Evolutionary conservation across 169 alveolate genomes (phyloP), one percentile per base, ranked within the genome.

Genomic region (Plasmodium gallinaceum): DNA sequence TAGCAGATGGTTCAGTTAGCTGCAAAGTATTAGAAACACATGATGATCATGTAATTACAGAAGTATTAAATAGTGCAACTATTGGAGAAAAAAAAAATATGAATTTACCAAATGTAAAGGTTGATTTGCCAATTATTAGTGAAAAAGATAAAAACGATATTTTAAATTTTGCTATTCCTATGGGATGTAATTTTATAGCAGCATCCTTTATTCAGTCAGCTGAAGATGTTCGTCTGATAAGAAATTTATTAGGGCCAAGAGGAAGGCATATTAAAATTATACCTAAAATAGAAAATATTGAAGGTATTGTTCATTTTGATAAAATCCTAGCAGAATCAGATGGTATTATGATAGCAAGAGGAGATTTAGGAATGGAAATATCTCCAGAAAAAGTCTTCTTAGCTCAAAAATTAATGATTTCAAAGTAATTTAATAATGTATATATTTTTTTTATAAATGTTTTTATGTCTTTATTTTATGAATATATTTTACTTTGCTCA

Each of bases 311-410:
- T 43, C 97, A 98, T 92, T 98, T 97, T 62, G 99, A 98, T 88
- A 98, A 96, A 51, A 98, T 98, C 78, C 95, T 98, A 42, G 97
- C 94, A 16, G 99, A 92, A 74, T 74, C 99, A 14, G 99, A 99
- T 93, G 99, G 99, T 14, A 96, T 99, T 78, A 98, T 98, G 99
- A 98, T 99, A 10, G 99, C 99, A 9, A 95, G 99, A 66, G 99
- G 99, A 26, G 99, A 98, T 90, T 90, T 99, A 71, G 99, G 99
- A 39, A 97, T 98, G 99, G 99, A 98, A 87, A 98, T 98, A 51
- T 98, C 99, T 3, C 97, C 99, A 9, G 99, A 98, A 83, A 97
- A 98, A 85, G 99, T 98, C 54, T 98, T 97, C 96, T 93, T 97
- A 61, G 99, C 99, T 26, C 99, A 98, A 96, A 98, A 98, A 93